phyloP scores from a whole-genome alignment of 495 filamentous ascomycete species.

The Penicilliopsis zonata region DNA sequence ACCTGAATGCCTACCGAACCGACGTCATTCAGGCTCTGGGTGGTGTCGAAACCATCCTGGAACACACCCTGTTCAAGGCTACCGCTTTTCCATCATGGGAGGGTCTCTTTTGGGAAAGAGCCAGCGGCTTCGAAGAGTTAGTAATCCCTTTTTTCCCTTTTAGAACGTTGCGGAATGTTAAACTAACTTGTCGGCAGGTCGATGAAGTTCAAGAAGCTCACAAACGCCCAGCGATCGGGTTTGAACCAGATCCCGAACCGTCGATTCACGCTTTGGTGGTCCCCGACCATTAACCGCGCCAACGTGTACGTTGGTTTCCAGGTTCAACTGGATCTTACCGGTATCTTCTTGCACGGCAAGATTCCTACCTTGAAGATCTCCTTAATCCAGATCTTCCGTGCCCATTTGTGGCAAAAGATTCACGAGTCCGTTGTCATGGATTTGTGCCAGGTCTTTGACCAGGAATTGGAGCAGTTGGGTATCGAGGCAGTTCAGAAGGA shows the following conservation, averaged over 20 bases:
- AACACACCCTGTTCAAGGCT: constrained; percentile 97
- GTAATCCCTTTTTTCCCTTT: not conserved
- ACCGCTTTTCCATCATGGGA: constrained; percentile 99
- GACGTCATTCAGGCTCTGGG: constrained; percentile 98
- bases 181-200: constrained; percentile 6
- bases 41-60: constrained; percentile 98
- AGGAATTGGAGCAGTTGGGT: constrained; percentile 89
- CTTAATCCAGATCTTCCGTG: constrained; percentile 98
- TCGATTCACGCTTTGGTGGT: constrained; percentile 99
- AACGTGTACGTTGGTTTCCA: constrained; percentile 82
- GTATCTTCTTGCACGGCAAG: constrained; percentile 99
- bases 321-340: constrained; percentile 94
- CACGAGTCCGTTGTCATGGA: constrained; percentile 99
- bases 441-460: constrained; percentile 98
- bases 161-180: not conserved
- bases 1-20: constrained; percentile 93
- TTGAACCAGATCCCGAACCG: constrained; percentile 99
- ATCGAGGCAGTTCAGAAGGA: constrained; percentile 99
- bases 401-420: constrained; percentile 99
- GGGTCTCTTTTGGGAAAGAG: constrained; percentile 96
- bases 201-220: constrained; percentile 99
- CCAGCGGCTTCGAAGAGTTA: constrained; percentile 62
- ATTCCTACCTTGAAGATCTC: constrained; percentile 98
- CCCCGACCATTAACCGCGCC: constrained; percentile 56
- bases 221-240: constrained; percentile 96